Percentiles rank a stretch among this genome's conserved stretches.
Conservation (phyloP, 441 rosid species). For the Pelargonium myrrhifolium region DNA sequence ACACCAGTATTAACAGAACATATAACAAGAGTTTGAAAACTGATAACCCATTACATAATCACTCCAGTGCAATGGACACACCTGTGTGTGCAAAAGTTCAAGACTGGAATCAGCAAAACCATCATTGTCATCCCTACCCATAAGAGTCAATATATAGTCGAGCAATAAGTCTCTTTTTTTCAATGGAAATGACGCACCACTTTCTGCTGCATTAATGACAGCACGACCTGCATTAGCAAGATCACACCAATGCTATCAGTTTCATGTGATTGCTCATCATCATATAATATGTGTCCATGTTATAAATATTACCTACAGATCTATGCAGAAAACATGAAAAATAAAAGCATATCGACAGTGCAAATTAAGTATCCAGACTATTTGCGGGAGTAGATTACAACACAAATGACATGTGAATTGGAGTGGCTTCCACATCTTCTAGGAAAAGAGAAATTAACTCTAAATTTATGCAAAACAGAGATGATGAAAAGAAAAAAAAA, state of each 20-base stretch:
- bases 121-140: constrained; percentile 90
- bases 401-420: not conserved
- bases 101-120: constrained; percentile 83
- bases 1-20: constrained; percentile 17
- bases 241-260: constrained; percentile 6
- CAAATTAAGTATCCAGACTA: not conserved
- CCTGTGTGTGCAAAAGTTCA: constrained; percentile 89
- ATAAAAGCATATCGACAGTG: not conserved
- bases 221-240: constrained; percentile 64
- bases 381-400: not conserved
- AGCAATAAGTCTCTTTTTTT: constrained; percentile 84
- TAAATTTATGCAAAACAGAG: not conserved
- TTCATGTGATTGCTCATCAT: constrained; percentile 13
- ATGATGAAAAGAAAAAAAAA: not conserved
- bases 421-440: not conserved
- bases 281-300: constrained; percentile 7
- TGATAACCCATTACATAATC: constrained; percentile 7
- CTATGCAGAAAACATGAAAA: not conserved
- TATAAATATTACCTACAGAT: not conserved
- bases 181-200: constrained; percentile 79
- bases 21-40: not conserved
- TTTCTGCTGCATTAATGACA: constrained; percentile 90
- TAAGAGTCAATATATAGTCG: constrained; percentile 86
- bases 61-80: constrained; percentile 28
- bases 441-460: not conserved